Evolutionary conservation across 768 basidiomycete genomes (phyloP), one percentile per base, ranked within the genome.

Genomic region (Phylloporus sp.): DNA sequence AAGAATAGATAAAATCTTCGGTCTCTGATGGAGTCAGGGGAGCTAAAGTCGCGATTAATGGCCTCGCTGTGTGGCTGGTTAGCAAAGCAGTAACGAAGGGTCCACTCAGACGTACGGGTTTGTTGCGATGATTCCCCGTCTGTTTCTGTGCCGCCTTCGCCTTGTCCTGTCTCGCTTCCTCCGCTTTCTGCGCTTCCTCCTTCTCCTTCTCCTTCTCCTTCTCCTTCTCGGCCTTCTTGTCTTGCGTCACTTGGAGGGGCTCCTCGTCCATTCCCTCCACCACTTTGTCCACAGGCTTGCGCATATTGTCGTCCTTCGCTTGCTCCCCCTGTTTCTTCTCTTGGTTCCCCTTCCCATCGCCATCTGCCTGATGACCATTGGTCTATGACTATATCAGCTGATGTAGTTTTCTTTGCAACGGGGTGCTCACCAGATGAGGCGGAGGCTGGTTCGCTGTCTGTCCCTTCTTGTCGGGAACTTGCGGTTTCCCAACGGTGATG

Each of bases 371-470:
- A 42, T 0, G n/a, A 1, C 27, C 16, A 23, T 10, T 39, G 15
- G 45, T 53, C 57, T 61, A 13, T 26, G 1, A 13, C 6, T 31
- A 6, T 41, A 40, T 63, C 11, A 53, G 40, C 32, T 18, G 23
- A 42, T 15, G 29, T 16, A 6, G 39, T n/a, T 9, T n/a, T 2
- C 0, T 12, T 28, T 3, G 6, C 16, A 28, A 13, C 8, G 26
- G 28, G n/a, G 11, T 15, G 22, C 59, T 3, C 50, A 65, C 62
- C 35, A 5, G 2, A 1, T 54, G 54, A 15, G 46, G 35, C n/a
- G 45, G 3, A 8, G 12, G 9, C 6, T 16, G 26, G 8, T 13
- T 13, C 4, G 5, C 1, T 0, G 32, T 13, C 23, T 40, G 39
- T 0, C 20, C 2, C 4, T 22, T 48, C 50, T 29, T 52, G 4